Evolutionary conservation across 1,284 basidiomycete species (phyloP).

Genomic region (Ganoderma leucocontextum): DNA sequence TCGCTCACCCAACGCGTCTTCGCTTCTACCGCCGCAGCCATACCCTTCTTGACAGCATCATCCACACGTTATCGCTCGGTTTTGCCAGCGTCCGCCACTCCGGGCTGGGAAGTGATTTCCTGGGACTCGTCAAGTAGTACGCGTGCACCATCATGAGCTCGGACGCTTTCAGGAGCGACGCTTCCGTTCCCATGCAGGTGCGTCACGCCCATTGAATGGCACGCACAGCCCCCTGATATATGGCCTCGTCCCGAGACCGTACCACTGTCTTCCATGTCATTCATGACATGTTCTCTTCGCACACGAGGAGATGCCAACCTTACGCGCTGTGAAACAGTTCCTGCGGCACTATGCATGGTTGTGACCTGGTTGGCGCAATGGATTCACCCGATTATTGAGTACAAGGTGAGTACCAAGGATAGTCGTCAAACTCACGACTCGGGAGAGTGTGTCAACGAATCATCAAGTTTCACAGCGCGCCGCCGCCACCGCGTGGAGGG

Average conservation of each 20-base stretch:
- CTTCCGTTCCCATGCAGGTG: conserved; percentile 3
- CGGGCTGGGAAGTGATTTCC: neutral
- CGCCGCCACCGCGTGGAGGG: neutral
- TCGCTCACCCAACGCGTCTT: neutral
- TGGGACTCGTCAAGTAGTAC: neutral
- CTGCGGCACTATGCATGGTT: neutral
- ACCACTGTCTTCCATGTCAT: neutral
- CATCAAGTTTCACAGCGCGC: neutral
- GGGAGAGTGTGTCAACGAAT: neutral
- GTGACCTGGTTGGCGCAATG: neutral
- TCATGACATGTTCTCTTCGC: neutral
- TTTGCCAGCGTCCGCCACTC: neutral
- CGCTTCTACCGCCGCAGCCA: conserved; percentile 1
- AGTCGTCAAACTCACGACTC: neutral
- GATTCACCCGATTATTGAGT: neutral
- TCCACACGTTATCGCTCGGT: neutral
- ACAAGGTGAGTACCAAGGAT: neutral
- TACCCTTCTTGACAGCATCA: neutral
- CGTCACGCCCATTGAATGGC: neutral
- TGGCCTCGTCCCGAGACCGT: neutral
- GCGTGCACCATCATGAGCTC: neutral
- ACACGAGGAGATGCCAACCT: neutral
- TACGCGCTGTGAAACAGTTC: neutral
- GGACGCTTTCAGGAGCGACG: neutral
- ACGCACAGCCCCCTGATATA: conserved; percentile 3